Conservation (phyloP, 345 rosid genomes). For the Combretum micranthum region DNA sequence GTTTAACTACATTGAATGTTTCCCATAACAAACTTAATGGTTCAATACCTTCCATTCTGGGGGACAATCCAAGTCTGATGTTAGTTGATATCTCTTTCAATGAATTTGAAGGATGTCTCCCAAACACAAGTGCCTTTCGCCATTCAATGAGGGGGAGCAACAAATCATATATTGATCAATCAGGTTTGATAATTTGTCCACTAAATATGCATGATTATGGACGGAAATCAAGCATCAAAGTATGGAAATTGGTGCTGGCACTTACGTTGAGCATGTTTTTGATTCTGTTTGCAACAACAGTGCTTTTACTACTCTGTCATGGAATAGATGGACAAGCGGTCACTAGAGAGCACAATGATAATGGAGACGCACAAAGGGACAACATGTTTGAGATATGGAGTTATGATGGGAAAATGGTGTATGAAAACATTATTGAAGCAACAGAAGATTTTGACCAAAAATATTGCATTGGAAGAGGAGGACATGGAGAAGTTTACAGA, state of each 20-base stretch:
- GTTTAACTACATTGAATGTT: neutral
- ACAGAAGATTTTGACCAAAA: conserved; percentile 8
- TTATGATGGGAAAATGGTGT: conserved; percentile 15
- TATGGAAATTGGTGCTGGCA: neutral
- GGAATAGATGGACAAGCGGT: neutral
- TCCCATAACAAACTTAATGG: conserved; percentile 19
- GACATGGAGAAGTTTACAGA: conserved; percentile 18
- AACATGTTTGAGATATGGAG: neutral
- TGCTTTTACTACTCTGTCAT: neutral
- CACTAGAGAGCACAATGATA: neutral
- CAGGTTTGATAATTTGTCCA: conserved; percentile 6
- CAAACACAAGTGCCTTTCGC: conserved; percentile 18
- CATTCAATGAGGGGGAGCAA: conserved; percentile 12
- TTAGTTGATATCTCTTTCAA: conserved; percentile 21
- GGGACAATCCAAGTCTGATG: neutral
- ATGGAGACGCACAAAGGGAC: neutral
- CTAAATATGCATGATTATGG: neutral
- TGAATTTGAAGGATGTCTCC: conserved; percentile 19
- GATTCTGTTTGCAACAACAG: neutral
- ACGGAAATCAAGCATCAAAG: neutral
- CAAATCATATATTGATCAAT: conserved; percentile 16
- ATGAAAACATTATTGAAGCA: conserved; percentile 17
- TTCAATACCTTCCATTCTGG: conserved; percentile 10
- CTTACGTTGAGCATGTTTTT: conserved; percentile 1
- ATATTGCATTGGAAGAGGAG: conserved; percentile 18